Base-by-base conservation (phyloP, 768 basidiomycete genomes). In the Collybia sordida region DNA sequence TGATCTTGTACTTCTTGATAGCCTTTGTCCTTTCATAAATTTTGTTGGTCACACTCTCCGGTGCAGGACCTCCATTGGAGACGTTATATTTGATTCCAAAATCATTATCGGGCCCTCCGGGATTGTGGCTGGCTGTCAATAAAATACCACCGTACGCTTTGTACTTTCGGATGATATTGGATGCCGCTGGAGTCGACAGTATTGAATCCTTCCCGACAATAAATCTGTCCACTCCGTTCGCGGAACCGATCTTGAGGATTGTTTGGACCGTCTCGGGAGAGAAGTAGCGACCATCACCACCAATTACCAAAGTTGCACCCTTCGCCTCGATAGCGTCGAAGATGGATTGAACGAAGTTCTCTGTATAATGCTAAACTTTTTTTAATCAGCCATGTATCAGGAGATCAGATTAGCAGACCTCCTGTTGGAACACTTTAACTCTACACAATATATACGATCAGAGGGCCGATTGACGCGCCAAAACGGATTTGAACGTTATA, bases 11-110 rank as follows among this genome's bases (percentile, higher is more conserved):
- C 46, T 71, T 81, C 53, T 75, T 68, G 65, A 98, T 91, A 12
- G 81, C 81, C 80, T 92, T 96, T 47, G 93, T 93, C 70, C 83
- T 86, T 64, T 91, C 93, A 66, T 80, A 96, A 56, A 99, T 98
- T 72, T 85, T 87, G 73, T 99, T 79, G n/a, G 97, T 99, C 51
- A 99, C 86, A 62, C 77, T 84, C 72, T 99, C 97, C 0, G 97
- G 94, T 18, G 97, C 97, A 17, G 97, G 96, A 3, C 97, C 97
- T 53, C 97, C 97, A 60, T 99, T 99, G 34, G 88, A 86, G 42
- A 93, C 89, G 70, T 99, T 99, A 78, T 97, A 99, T 72, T 99
- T 98, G 82, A 99, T 98, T 42, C 97, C 97, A 67, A 98, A 99
- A 70, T 99, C 97, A 61, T 90, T 88, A 64, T 93, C 81, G n/a